A percentile compares a stretch with the other conserved stretches of the same genome.
These are phyloP conservation scores for Lachnellula subtilissima DNA, from an alignment of 2,329 filamentous ascomycete species.

Conservation along the genomic window DNA sequence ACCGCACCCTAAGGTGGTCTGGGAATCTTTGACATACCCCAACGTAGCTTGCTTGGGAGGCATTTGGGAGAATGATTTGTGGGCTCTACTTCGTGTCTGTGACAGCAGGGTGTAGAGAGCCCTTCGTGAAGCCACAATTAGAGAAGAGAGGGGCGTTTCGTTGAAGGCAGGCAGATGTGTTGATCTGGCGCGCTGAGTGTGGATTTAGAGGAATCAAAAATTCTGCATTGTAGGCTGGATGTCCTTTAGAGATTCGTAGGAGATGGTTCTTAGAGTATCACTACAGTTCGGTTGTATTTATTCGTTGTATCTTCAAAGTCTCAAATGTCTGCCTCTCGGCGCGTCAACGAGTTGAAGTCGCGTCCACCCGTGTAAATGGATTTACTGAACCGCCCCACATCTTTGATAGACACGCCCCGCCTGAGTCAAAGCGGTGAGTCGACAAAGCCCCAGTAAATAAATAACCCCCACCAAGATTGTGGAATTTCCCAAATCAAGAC, in stretches of 20 bases:
- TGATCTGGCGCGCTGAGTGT: background rate
- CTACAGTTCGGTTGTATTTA: background rate
- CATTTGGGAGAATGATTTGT: constrained; percentile 26
- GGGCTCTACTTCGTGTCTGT: constrained; percentile 13
- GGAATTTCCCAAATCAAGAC: constrained; percentile 16
- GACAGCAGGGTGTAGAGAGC: constrained; percentile 12
- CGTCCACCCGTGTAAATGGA: constrained; percentile 18
- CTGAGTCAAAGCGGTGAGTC: constrained; percentile 16
- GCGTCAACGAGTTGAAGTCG: constrained; percentile 11
- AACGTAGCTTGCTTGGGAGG: constrained; percentile 64
- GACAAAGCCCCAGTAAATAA: background rate
- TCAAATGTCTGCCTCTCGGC: constrained; percentile 1
- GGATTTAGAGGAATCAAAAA: background rate
- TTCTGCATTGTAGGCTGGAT: background rate
- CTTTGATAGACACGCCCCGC: background rate
- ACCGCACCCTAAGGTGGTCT: constrained; percentile 69
- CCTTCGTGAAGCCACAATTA: constrained; percentile 30
- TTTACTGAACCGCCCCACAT: constrained; percentile 6
- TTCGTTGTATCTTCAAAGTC: background rate
- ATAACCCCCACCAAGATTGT: constrained; percentile 10
- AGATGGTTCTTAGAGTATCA: background rate
- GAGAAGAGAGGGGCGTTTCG: background rate
- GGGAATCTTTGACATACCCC: constrained; percentile 76
- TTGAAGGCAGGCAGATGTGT: background rate
- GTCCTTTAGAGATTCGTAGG: background rate